phyloP scores from a whole-genome alignment of 257 asterid species.

The Solanum sejunctum region DNA sequence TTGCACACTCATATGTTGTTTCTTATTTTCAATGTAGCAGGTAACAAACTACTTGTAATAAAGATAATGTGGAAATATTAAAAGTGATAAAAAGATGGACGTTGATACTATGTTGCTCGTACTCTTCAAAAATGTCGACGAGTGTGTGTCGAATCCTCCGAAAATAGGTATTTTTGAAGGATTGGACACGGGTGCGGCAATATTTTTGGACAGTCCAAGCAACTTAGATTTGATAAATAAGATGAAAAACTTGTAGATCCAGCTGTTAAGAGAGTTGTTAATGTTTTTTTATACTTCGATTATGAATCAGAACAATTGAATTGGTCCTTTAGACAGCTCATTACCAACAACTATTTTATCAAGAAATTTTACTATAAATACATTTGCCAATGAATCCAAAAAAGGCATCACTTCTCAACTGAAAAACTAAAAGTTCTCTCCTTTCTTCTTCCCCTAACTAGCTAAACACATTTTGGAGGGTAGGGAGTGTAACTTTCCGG shows the following conservation, averaged over 20 bases:
- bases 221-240: not conserved
- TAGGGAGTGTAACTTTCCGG: not conserved
- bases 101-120: no score
- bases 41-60: not conserved
- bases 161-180: no score
- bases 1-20: not conserved
- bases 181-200: no score
- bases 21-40: not conserved
- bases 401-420: not conserved
- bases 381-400: not conserved
- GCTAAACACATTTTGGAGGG: not conserved
- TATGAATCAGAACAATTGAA: not conserved
- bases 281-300: not conserved
- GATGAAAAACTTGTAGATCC: not conserved
- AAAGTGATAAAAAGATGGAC: not conserved
- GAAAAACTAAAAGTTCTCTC: not conserved
- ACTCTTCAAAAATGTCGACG: no score
- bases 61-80: not conserved
- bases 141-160: no score
- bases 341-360: not conserved
- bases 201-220: no score
- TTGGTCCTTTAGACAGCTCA: slow-evolving; percentile 1
- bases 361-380: not conserved
- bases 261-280: not conserved
- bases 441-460: not conserved